Conservation (phyloP, 305 asterid species). For the Fraxinus sp. region DNA sequence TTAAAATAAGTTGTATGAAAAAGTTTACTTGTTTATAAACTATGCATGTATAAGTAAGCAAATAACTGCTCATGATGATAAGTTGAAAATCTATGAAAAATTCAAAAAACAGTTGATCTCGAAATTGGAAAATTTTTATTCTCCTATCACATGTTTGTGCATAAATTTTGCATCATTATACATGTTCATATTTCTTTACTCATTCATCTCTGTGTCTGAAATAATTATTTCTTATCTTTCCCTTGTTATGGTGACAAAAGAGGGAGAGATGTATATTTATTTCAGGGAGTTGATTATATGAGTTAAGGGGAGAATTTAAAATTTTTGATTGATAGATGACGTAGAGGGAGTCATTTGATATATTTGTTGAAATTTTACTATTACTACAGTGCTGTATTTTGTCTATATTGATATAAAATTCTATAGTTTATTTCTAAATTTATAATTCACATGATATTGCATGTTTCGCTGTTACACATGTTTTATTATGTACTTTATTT, state of each 20-base stretch:
- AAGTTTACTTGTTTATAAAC: background rate
- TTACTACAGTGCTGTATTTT: background rate
- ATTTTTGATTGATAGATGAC: background rate
- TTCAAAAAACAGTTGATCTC: background rate
- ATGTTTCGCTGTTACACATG: background rate
- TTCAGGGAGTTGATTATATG: background rate
- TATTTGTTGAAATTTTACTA: too few relatives aligned
- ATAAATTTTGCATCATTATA: too few relatives aligned
- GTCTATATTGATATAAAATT: background rate
- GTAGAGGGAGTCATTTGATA: background rate
- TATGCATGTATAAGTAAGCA: too few relatives aligned
- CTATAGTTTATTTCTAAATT: too few relatives aligned
- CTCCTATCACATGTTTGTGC: background rate
- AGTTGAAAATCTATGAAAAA: background rate
- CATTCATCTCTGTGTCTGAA: background rate
- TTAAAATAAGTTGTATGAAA: background rate
- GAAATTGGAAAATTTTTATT: background rate
- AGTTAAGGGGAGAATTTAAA: background rate
- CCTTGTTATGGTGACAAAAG: background rate
- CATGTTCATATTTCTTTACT: background rate
- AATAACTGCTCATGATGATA: too few relatives aligned
- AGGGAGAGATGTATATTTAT: background rate
- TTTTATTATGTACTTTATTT: too few relatives aligned
- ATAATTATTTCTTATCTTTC: background rate
- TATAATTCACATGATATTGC: background rate